A percentile compares a stretch with the other conserved stretches of the same genome.
phyloP scores from a whole-genome alignment of 345 rosid species.

The Bruguiera sexangula region DNA sequence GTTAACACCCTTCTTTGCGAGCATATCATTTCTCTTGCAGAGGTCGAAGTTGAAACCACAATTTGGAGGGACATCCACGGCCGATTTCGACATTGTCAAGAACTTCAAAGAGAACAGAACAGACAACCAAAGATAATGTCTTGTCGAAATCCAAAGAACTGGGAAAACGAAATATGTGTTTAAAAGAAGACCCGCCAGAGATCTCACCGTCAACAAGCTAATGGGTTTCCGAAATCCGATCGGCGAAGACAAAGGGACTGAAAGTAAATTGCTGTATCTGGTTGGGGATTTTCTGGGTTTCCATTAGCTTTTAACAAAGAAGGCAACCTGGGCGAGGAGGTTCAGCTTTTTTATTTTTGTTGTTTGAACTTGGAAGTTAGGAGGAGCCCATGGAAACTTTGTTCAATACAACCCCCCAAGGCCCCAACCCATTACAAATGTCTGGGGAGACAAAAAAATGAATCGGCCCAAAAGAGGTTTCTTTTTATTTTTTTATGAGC shows the following conservation, averaged over 20 bases:
- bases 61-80: slow-evolving; percentile 47
- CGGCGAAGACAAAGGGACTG: neutral
- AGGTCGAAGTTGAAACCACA: slow-evolving; percentile 91
- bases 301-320: neutral
- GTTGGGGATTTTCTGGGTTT: neutral
- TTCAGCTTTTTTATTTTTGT: slow-evolving; percentile 3
- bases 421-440: no score
- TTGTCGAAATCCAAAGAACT: no score
- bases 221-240: neutral
- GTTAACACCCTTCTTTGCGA: slow-evolving; percentile 53
- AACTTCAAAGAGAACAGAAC: no score
- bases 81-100: slow-evolving; percentile 47
- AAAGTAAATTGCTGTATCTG: neutral
- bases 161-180: neutral
- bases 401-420: no score
- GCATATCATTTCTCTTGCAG: slow-evolving; percentile 77
- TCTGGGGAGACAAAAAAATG: no score
- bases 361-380: neutral
- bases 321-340: slow-evolving; percentile 4
- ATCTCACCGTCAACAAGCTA: neutral
- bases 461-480: no score
- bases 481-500: no score
- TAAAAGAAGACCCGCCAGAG: neutral
- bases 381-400: no score
- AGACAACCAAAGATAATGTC: no score